These are phyloP conservation scores for Ogataea nakhonphanomensis DNA, from an alignment of 805 yeast genomes.

Conservation along the genomic window DNA sequence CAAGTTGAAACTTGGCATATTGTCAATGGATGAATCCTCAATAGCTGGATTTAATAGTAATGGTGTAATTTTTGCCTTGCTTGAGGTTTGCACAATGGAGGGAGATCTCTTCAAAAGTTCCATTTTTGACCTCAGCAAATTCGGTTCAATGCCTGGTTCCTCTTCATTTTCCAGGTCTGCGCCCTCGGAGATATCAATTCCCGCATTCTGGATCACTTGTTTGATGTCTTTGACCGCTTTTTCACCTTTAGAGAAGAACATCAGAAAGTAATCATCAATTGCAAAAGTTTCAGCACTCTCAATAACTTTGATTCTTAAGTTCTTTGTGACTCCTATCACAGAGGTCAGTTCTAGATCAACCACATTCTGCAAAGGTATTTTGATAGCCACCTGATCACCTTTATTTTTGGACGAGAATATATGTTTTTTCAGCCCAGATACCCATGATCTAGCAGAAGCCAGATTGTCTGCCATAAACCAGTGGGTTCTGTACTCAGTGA, in stretches of 20 bases:
- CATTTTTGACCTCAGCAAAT: conserved; percentile 24
- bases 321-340: conserved; percentile 54
- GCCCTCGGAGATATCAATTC: conserved; percentile 25
- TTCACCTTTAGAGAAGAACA: conserved; percentile 57
- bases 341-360: conserved; percentile 55
- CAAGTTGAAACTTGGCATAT: background rate
- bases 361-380: conserved; percentile 70
- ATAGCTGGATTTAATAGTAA: conserved; percentile 2
- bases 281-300: conserved; percentile 52
- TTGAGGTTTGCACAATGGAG: conserved; percentile 25
- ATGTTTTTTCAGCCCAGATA: conserved; percentile 64
- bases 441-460: conserved; percentile 79
- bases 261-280: conserved; percentile 65
- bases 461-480: conserved; percentile 71
- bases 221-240: conserved; percentile 40
- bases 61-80: conserved; percentile 4
- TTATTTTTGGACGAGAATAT: conserved; percentile 71
- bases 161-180: conserved; percentile 21
- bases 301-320: conserved; percentile 57
- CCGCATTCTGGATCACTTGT: conserved; percentile 36
- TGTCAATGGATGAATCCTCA: background rate
- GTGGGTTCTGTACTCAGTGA: conserved; percentile 55
- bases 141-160: conserved; percentile 16
- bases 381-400: conserved; percentile 69
- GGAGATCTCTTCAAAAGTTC: conserved; percentile 24